Evolutionary conservation across 2,329 filamentous ascomycete genomes (phyloP), one percentile per base, ranked within the genome.

Genomic region (Lachnellula subtilissima): DNA sequence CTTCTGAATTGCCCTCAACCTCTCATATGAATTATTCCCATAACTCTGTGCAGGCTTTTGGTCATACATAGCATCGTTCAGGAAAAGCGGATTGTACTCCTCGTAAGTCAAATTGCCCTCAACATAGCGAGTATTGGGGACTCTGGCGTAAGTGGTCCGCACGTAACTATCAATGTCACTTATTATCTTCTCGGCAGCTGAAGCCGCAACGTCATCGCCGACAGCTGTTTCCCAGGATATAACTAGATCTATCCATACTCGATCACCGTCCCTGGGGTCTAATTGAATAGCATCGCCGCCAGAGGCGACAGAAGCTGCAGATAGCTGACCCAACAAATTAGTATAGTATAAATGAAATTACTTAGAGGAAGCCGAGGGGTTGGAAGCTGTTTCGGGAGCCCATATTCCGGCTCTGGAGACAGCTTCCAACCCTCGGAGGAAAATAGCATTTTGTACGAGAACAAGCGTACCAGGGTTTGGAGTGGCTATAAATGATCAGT

Each of bases 11-110:
- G 57, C 59, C 59, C 67, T 70, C 57, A 73, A 65, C 55, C 62
- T 60, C 6, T 56, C 64, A 61, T 67, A 70, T 7, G 62, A 66
- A 17, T 61, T 56, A 56, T 69, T 23, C 3, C 58, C 64, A 56
- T 65, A 65, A 46, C 70, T 51, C 48, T 66, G 8, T 60, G 64
- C 45, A 1, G 61, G 59, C 9, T 51, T 35, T 35, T 66, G 64
- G 55, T 73, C 69, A 19, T 59, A 63, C 60, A 65, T 67, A 0
- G 70, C 70, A 60, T 74, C 71, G 43, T 73, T 73, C 67, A 73
- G 69, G 40, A 71, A 69, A 1, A 65, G 56, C 9, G 67, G 66
- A 17, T 66, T 58, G 55, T 71, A 72, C 2, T 56, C 50, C 14
- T 60, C 63, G 37, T 55, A 55, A 17, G 48, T 53, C 11, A 28